A percentile compares a stretch with the other conserved stretches of the same genome.
Conservation (phyloP, 208 protist genomes). For the Phytomonas francai region DNA sequence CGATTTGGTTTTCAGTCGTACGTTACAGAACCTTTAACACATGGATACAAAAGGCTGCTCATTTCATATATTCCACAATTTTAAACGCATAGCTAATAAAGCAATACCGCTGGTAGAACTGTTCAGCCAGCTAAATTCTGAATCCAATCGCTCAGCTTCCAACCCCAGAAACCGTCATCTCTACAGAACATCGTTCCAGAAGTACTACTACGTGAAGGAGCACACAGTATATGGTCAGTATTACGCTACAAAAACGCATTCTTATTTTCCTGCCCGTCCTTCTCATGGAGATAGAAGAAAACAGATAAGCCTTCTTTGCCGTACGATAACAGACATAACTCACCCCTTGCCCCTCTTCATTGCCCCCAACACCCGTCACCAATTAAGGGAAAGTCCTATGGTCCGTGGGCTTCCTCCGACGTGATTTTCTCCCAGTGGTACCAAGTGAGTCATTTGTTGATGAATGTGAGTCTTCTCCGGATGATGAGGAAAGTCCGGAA, state of each 20-base stretch:
- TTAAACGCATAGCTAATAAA: neutral
- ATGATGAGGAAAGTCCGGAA: neutral
- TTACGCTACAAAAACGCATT: neutral
- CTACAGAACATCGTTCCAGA: neutral
- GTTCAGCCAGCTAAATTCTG: neutral
- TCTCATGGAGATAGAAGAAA: neutral
- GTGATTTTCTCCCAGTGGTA: neutral
- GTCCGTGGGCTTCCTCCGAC: neutral
- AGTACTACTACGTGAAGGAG: neutral
- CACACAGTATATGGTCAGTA: neutral
- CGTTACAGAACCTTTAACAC: conserved; percentile 6
- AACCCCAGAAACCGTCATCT: neutral
- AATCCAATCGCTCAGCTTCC: neutral
- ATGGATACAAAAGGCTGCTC: neutral
- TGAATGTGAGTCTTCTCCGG: neutral
- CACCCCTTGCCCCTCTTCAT: neutral
- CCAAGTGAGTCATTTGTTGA: neutral
- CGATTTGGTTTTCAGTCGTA: neutral
- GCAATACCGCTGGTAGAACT: neutral
- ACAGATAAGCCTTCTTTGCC: neutral
- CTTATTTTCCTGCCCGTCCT: neutral
- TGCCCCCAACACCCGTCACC: neutral
- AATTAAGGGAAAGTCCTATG: neutral
- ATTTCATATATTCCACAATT: neutral
- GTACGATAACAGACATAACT: neutral